Conservation (phyloP, 2,329 filamentous ascomycete genomes). For the Cordyceps cateniannulata region DNA sequence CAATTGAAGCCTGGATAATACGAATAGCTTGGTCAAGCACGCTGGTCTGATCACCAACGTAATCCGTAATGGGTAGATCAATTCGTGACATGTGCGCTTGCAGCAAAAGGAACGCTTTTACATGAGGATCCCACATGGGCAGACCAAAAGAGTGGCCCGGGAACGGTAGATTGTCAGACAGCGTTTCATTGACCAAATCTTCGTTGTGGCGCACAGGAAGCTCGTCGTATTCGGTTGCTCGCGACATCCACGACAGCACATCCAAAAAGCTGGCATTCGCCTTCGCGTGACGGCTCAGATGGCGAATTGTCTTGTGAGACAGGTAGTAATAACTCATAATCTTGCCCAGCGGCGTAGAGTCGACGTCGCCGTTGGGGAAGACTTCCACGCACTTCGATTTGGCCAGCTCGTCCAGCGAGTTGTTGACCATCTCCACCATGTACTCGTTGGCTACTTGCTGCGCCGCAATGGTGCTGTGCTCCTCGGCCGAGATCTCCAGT, state of each 20-base stretch:
- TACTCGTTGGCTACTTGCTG: conserved; percentile 87
- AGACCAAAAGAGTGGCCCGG: conserved; percentile 56
- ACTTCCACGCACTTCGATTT: conserved; percentile 79
- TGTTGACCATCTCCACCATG: conserved; percentile 89
- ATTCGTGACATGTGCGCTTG: conserved; percentile 94
- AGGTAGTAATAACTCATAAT: conserved; percentile 99
- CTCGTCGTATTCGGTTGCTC: conserved; percentile 93
- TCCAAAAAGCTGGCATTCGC: conserved; percentile 71
- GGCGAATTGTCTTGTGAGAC: conserved; percentile 88
- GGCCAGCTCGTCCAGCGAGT: conserved; percentile 73
- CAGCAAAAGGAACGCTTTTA: conserved; percentile 88
- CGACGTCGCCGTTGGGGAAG: conserved; percentile 81
- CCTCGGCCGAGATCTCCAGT: conserved; percentile 84
- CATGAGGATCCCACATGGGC: conserved; percentile 97
- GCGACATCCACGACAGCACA: conserved; percentile 85
- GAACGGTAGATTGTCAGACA: conserved; percentile 73
- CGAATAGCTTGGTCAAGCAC: conserved; percentile 95
- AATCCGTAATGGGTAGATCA: conserved; percentile 89
- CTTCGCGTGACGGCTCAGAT: conserved; percentile 71
- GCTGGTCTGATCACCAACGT: conserved; percentile 84
- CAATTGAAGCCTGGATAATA: conserved; percentile 92
- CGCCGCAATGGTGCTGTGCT: conserved; percentile 80
- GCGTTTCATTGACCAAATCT: conserved; percentile 89
- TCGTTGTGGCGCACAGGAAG: conserved; percentile 97
- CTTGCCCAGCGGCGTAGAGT: conserved; percentile 85